These are phyloP conservation scores for Colletotrichum sp. DNA, from an alignment of 2,329 filamentous ascomycete genomes.

Conservation along the genomic window DNA sequence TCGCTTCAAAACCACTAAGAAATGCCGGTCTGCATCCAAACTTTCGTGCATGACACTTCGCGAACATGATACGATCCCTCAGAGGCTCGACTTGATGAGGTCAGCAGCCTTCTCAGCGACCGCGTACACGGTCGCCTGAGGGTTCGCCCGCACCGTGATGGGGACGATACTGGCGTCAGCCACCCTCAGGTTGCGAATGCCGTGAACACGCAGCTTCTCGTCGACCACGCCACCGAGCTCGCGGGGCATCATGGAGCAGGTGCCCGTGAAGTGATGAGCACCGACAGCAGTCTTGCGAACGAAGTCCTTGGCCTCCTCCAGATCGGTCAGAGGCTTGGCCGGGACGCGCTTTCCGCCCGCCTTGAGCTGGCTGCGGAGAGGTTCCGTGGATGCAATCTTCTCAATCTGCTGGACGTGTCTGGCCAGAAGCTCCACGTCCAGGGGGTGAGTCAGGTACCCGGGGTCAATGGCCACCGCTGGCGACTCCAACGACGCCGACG, in stretches of 20 bases:
- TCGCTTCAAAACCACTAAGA: not conserved
- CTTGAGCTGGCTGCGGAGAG: slow-evolving; percentile 47
- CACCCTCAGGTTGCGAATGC: slow-evolving; percentile 46
- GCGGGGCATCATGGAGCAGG: slow-evolving; percentile 56
- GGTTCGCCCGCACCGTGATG: slow-evolving; percentile 32
- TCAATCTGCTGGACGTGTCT: slow-evolving; percentile 48
- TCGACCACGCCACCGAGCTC: slow-evolving; percentile 55
- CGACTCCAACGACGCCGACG: slow-evolving; percentile 35
- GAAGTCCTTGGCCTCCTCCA: slow-evolving; percentile 40
- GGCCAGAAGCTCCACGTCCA: slow-evolving; percentile 61
- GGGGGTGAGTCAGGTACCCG: slow-evolving; percentile 58
- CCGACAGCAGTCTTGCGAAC: slow-evolving; percentile 38
- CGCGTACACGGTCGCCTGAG: slow-evolving; percentile 39
- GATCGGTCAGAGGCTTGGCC: slow-evolving; percentile 26
- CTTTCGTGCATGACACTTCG: not conserved
- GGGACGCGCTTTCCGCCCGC: slow-evolving; percentile 31
- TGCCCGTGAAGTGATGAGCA: slow-evolving; percentile 53
- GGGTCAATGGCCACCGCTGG: slow-evolving; percentile 48
- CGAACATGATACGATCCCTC: not conserved
- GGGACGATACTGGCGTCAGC: slow-evolving; percentile 47
- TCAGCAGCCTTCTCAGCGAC: slow-evolving; percentile 33
- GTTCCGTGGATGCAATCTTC: slow-evolving; percentile 37
- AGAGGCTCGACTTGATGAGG: slow-evolving; percentile 23
- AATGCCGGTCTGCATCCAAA: not conserved
- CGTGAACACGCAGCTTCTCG: slow-evolving; percentile 47